Base-by-base conservation (phyloP, 1,284 basidiomycete genomes). In the Puccinia triticina region DNA sequence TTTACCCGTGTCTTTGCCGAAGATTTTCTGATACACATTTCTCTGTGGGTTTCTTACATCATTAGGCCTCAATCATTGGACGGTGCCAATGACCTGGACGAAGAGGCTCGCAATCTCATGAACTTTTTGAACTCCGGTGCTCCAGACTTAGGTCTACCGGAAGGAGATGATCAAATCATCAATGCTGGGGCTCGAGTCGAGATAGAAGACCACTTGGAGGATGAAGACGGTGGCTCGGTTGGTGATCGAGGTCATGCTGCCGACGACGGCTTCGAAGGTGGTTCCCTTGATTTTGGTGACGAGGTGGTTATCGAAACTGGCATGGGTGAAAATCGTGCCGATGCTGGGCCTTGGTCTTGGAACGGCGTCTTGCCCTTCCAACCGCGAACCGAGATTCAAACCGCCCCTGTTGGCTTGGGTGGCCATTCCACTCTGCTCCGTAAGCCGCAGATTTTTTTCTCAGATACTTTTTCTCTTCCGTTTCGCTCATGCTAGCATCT, bases 301-400 rank as follows among this genome's bases (percentile, higher is more conserved):
- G 79, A 75, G 21, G 79, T 74, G 29, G 72, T 82, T 29, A 59
- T 74, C 32, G 78, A 61, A 26, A 32, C 55, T 32, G 48, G 26
- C 23, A n/a, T 82, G 1, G 59, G 59, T 55, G 79, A 82, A 18
- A 72, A 71, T 75, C 69, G 53, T 23, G 61, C 37, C 10, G 79
- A 82, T n/a, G 43, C 71, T 32, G 61, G 72, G 29, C 79, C 79
- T 48, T 82, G 79, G 79, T 82, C 79, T 50, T 82, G 79, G 79
- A 82, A 82, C 75, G 79, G 79, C 34, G 79, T 82, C 43, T 55
- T 82, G 46, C 79, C 79, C 8, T 82, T 82, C 46, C 79, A 82
- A 55, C 79, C 71, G 21, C 71, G 73, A 26, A 59, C 61, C 23
- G 80, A 82, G 32, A 50, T 82, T 43, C 80, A 82, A 74, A 61